A percentile compares a stretch with the other conserved stretches of the same genome.
These are phyloP conservation scores for Capsicum pubescens DNA, from an alignment of 257 asterid species.

Conservation along the genomic window DNA sequence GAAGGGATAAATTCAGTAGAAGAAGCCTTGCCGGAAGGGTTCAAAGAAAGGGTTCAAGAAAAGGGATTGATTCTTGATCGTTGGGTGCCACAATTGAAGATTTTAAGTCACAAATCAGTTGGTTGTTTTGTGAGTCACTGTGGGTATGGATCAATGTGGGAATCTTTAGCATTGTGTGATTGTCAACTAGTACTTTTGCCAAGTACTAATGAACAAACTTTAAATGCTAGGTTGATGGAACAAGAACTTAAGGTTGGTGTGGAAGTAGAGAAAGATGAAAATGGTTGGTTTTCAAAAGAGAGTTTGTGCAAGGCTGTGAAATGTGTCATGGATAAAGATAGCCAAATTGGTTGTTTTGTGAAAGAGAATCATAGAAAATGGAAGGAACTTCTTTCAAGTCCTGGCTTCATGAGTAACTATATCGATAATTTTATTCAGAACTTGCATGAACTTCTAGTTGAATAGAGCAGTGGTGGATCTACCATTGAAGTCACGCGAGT, in stretches of 20 bases:
- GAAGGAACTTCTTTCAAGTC: slow-evolving; percentile 28
- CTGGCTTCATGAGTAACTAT: slow-evolving; percentile 35
- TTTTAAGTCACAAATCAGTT: slow-evolving; percentile 28
- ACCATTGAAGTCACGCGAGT: too few relatives aligned
- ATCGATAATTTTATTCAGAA: slow-evolving; percentile 41
- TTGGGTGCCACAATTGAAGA: slow-evolving; percentile 30
- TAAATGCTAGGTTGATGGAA: slow-evolving; percentile 35
- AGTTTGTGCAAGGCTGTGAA: slow-evolving; percentile 38
- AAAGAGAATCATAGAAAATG: slow-evolving; percentile 43
- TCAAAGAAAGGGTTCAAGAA: slow-evolving; percentile 24
- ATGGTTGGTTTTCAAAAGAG: slow-evolving; percentile 49
- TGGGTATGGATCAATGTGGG: slow-evolving; percentile 41
- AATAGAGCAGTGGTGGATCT: too few relatives aligned
- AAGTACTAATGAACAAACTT: slow-evolving; percentile 30
- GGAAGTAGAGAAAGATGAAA: slow-evolving; percentile 40
- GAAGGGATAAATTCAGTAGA: slow-evolving; percentile 24
- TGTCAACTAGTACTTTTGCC: slow-evolving; percentile 34
- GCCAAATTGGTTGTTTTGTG: slow-evolving; percentile 41
- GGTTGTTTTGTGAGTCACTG: slow-evolving; percentile 38
- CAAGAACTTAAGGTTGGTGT: slow-evolving; percentile 31
- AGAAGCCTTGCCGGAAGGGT: slow-evolving; percentile 35
- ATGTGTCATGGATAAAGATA: slow-evolving; percentile 40
- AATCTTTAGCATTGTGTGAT: slow-evolving; percentile 28
- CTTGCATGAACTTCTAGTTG: slow-evolving; percentile 11
- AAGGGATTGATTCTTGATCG: slow-evolving; percentile 29